Percentiles rank a stretch among this genome's conserved stretches.
Conservation (phyloP, 805 yeast species). For the Clavispora santaluciae region DNA sequence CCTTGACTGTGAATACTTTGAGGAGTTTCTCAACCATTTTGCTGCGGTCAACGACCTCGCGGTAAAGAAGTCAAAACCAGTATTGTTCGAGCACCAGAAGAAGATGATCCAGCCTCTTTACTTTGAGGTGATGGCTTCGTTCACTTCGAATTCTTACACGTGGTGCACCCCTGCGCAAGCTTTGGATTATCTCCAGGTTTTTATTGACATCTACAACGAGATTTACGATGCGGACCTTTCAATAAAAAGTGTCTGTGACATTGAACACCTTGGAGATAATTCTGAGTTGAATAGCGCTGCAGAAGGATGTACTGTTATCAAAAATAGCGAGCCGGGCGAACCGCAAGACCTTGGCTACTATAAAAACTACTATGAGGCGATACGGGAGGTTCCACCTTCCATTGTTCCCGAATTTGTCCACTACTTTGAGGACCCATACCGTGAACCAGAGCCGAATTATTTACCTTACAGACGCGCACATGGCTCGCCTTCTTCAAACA, state of each 20-base stretch:
- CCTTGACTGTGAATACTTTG: conserved; percentile 13
- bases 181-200: conserved; percentile 13
- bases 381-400: background rate
- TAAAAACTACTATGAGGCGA: background rate
- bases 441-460: no score
- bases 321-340: conserved; percentile 1
- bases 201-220: conserved; percentile 13
- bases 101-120: conserved; percentile 7
- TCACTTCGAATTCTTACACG: conserved; percentile 5
- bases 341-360: conserved; percentile 2
- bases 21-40: conserved; percentile 13
- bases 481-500: background rate
- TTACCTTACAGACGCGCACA: no score
- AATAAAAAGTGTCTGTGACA: conserved; percentile 6
- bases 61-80: background rate
- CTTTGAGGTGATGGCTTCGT: conserved; percentile 6
- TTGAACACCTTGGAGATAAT: background rate
- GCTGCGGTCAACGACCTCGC: conserved; percentile 6
- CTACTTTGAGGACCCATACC: conserved; percentile 5
- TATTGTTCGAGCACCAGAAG: conserved; percentile 8
- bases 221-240: conserved; percentile 11
- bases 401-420: conserved; percentile 12
- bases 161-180: conserved; percentile 15
- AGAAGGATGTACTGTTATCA: conserved; percentile 11
- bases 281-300: background rate